These are phyloP conservation scores for Sclerospora graminicola DNA, from an alignment of 352 stramenopile species.

Conservation along the genomic window DNA sequence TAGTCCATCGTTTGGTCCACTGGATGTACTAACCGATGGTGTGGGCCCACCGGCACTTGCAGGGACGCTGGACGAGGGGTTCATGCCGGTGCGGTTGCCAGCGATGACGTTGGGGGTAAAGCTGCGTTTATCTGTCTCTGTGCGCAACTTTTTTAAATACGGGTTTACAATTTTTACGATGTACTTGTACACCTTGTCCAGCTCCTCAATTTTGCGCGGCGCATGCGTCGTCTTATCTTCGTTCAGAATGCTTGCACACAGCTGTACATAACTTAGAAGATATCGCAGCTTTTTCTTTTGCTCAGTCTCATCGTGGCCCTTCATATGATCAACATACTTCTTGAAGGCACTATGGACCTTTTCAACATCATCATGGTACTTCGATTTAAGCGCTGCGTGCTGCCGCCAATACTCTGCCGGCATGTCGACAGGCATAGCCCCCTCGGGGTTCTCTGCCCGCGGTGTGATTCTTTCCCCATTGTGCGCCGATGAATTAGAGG, in stretches of 20 bases:
- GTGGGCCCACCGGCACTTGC: neutral
- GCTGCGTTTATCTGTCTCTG: slow-evolving; percentile 69
- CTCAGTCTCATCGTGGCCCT: slow-evolving; percentile 77
- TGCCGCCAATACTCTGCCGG: slow-evolving; percentile 72
- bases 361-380: slow-evolving; percentile 72
- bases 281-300: slow-evolving; percentile 85
- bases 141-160: slow-evolving; percentile 80
- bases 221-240: slow-evolving; percentile 65
- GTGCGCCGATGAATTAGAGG: slow-evolving; percentile 14
- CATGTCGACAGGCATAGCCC: slow-evolving; percentile 23
- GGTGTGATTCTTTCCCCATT: slow-evolving; percentile 16
- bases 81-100: slow-evolving; percentile 20
- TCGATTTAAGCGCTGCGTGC: slow-evolving; percentile 58
- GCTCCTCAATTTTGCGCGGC: slow-evolving; percentile 64
- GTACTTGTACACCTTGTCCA: slow-evolving; percentile 86
- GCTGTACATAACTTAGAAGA: slow-evolving; percentile 72
- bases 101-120: slow-evolving; percentile 14
- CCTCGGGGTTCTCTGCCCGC: slow-evolving; percentile 14
- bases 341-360: slow-evolving; percentile 83
- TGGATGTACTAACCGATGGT: slow-evolving; percentile 7
- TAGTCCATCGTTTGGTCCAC: slow-evolving; percentile 12
- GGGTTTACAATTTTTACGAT: slow-evolving; percentile 84
- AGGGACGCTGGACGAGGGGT: slow-evolving; percentile 1
- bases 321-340: slow-evolving; percentile 86
- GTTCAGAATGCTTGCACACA: slow-evolving; percentile 67